These are phyloP conservation scores for Paramecium sexaurelia DNA, from an alignment of 73 alveolate species.

Conservation along the genomic window DNA sequence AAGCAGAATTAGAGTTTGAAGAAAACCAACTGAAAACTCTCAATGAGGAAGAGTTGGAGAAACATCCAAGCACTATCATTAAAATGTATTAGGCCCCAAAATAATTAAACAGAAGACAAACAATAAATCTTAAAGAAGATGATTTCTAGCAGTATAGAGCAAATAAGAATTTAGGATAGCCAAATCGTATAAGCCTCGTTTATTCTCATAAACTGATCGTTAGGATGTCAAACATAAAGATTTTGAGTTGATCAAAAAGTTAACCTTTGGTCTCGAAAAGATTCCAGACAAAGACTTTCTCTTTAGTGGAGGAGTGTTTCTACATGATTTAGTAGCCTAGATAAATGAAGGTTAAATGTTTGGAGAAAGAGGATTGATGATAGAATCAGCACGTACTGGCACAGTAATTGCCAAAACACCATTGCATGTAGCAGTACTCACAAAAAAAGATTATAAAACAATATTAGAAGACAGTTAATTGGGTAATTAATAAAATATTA, in stretches of 20 bases:
- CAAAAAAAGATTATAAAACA: conserved; percentile 2
- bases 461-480: conserved; percentile 12
- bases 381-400: conserved; percentile 48
- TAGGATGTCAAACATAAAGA: not conserved
- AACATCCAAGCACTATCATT: not conserved
- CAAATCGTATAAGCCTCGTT: not conserved
- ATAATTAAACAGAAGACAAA: not conserved
- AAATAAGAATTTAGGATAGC: not conserved
- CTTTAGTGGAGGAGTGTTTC: conserved; percentile 27
- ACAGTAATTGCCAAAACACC: conserved; percentile 22
- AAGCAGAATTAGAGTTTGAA: not conserved
- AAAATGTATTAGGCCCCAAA: conserved; percentile 13
- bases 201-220: not conserved
- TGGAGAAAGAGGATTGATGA: conserved; percentile 54
- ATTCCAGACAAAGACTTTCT: not conserved
- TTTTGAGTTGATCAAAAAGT: not conserved
- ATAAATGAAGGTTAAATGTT: conserved; percentile 29
- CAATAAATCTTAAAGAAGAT: not conserved
- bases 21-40: not conserved
- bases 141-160: not conserved
- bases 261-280: conserved; percentile 20
- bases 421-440: conserved; percentile 10
- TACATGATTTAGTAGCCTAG: not conserved
- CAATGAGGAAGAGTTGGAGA: not conserved
- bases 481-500: not conserved